Evolutionary conservation across 257 asterid species (phyloP), one percentile per base, ranked within the genome.

Genomic region (Coffea eugenioides): DNA sequence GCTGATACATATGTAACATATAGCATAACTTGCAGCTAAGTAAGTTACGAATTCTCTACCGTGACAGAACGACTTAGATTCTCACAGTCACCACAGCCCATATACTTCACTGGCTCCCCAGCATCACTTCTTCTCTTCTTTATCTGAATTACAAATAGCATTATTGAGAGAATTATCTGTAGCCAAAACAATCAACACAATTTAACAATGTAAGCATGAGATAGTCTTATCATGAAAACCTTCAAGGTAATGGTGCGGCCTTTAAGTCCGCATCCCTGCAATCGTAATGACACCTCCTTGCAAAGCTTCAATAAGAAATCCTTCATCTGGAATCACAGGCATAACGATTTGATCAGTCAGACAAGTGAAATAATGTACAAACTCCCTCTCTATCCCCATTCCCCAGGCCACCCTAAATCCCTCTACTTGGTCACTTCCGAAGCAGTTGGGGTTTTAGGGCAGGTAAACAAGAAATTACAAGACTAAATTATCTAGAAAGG

Each of bases 81-180:
- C 86, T 92, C 99, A 49, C 99, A 96, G 82, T 88, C 94, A 79
- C 98, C 99, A 88, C 86, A 81, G 74, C 99, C 99, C 97, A 96
- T 86, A 87, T 90, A 96, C 93, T 94, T 96, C 49, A 88, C 82
- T 52, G 97, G 99, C 86, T 96, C 99, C 62, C 94, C 92, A 56
- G 98, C 97, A 80, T 89, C 94, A 77, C 87, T 79, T 88, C 83
- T 91, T 82, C 90, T 92, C 89, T 96, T 96, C 91, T 96, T 96
- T 88, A 96, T 86, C 98, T 95, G 80, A 79, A 78, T 75, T 39
- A 69, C 54, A 31, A 34, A 75, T 75, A 45, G 31, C 73, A 77
- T 49, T n/a, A 62, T 73, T 68, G 51, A 51, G 57, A 61, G 52
- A 69, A 72, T 56, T 18, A 71, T 36, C 23, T 16, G 5, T 20